A percentile compares a stretch with the other conserved stretches of the same genome.
Evolutionary conservation across 2,329 filamentous ascomycete species (phyloP).

Genomic region (Pseudopithomyces maydicus): DNA sequence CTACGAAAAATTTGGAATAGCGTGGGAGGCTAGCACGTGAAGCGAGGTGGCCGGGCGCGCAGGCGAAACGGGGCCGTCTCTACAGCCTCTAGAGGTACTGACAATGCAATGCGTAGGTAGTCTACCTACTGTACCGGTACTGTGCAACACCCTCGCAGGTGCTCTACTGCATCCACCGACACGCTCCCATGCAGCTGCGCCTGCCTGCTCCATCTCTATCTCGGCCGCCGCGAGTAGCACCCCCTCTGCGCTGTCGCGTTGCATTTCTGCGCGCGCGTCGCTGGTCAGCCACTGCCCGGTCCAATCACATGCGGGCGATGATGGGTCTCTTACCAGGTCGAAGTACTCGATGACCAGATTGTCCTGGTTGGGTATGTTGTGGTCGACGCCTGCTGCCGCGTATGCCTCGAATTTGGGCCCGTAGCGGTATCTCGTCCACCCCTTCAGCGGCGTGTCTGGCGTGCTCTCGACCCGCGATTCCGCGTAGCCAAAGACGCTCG

Average conservation of each 20-base stretch:
- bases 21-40: not conserved
- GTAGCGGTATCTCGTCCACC: constrained; percentile 37
- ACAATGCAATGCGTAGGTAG: too few species aligned
- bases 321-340: constrained; percentile 22
- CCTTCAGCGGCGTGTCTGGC: constrained; percentile 31
- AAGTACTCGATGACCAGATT: constrained; percentile 40
- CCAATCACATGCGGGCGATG: constrained; percentile 18
- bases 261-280: constrained; percentile 2
- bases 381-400: constrained; percentile 31
- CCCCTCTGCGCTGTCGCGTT: not conserved
- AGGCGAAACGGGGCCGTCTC: not conserved
- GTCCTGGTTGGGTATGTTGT: constrained; percentile 39
- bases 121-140: too few species aligned
- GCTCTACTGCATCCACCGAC: too few species aligned
- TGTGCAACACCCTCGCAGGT: too few species aligned
- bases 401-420: constrained; percentile 40
- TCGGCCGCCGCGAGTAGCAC: constrained; percentile 5
- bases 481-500: constrained; percentile 33
- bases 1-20: not conserved
- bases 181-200: too few species aligned
- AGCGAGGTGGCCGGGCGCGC: too few species aligned
- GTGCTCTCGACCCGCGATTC: constrained; percentile 26
- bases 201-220: too few species aligned
- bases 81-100: too few species aligned
- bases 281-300: not conserved